Evolutionary conservation across 2,329 filamentous ascomycete genomes (phyloP), one percentile per base, ranked within the genome.

Genomic region (Aspergillus ustus): DNA sequence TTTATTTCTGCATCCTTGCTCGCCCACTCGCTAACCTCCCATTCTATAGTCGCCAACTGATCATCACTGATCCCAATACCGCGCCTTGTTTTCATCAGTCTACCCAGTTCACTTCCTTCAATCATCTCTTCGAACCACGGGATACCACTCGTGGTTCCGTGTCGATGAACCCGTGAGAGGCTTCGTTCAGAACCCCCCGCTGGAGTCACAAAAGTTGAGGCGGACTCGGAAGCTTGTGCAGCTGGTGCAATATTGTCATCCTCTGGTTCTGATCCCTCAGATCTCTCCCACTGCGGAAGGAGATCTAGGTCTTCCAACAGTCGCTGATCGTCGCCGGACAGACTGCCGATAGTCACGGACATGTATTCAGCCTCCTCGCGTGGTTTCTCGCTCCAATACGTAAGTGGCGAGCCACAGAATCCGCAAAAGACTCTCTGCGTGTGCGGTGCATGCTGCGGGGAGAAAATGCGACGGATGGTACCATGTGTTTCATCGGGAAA

Each of bases 91-190:
- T 86, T 85, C 73, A 87, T 87, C 75, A 90, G 82, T 54, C 84
- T 87, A 2, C 91, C 91, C 46, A 96, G 78, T 44, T 83, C 83
- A 67, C 91, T 93, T 57, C 92, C 89, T 70, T 91, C 85, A 2
- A 96, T 85, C 82, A 96, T 84, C 65, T 87, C 86, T 69, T 96
- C 91, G 68, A 96, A 94, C 91, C 92, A 97, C 0, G 92, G 91
- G 29, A 94, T 84, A 2, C 89, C 89, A n/a, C 77, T 75, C 2
- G 77, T 61, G 2, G 69, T 73, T 15, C 78, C 77, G 5, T 69
- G 69, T 69, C 81, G 64, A 59, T 76, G 75, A 57, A 70, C 77
- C 40, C 75, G 72, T 17, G 75, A 68, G 15, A 77, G 40, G 25
- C 60, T 63, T 40, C 70, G 64, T 45, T 66, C 62, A 20, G 58